Base-by-base conservation (phyloP, 306 rosid genomes). In the Bauhinia variegata region DNA sequence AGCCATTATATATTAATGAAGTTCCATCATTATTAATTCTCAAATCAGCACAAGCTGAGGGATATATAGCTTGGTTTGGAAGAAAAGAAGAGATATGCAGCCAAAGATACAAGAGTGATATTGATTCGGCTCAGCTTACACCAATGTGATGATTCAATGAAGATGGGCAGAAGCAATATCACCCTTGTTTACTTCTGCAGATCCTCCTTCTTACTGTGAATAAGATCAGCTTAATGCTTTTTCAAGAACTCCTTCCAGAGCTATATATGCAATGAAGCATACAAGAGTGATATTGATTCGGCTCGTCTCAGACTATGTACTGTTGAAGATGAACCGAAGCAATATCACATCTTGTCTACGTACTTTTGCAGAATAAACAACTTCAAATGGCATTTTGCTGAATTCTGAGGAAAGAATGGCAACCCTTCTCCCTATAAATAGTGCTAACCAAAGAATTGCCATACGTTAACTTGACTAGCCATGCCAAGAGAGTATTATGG, bases 211-310 rank as follows among this genome's bases (percentile, higher is more conserved):
- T 23, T 23, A 1, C 28, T 23, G 28, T 23, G 28, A 23, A 2
- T 23, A 23, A 23, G 28, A 23, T n/a, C 28, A 23, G 28, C 28
- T 2, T 23, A 23, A 23, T 23, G 28, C 28, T 23, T 23, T 23
- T 1, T 23, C 28, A 23, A 23, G 28, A 23, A 23, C 28, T 23
- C 2, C 2, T 23, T 23, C 2, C n/a, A 11, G 0, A 5, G 17
- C 36, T 36, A 60, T 71, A 53, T 36, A 60, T 71, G 58, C 81
- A 80, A 71, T 66, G 60, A 79, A 80, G 88, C 68, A 80, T 72
- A 83, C 91, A 85, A 83, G 91, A 88, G 91, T 85, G 87, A 85
- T 85, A 88, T 88, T 85, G 91, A 54, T 83, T 83, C 88, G 95
- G 91, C 95, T 88, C 88, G 28, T 60, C 81, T 78, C 37, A 36